Conservation (phyloP, 345 rosid species). For the Eucalyptus marginata region DNA sequence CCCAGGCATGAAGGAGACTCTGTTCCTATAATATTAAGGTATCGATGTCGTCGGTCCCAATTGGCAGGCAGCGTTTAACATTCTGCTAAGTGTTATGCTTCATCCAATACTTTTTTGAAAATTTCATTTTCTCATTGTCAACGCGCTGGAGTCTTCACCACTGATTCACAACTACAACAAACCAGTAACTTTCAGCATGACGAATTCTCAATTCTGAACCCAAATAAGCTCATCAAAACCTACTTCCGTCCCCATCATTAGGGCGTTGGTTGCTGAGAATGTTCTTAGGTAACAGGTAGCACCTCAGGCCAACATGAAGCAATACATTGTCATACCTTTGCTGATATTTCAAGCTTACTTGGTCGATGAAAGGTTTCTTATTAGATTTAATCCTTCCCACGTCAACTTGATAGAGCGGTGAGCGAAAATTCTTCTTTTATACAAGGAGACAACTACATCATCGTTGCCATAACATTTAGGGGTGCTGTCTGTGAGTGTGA, state of each 20-base stretch:
- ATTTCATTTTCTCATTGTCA: neutral
- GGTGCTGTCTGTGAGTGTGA: neutral
- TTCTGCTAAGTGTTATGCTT: neutral
- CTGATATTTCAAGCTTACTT: neutral
- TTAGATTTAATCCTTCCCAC: neutral
- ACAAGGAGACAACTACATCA: neutral
- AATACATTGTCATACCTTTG: neutral
- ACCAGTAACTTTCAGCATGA: neutral
- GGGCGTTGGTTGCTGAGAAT: fast-evolving
- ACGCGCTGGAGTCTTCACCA: neutral
- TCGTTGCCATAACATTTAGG: fast-evolving
- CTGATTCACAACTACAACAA: neutral
- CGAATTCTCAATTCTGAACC: neutral
- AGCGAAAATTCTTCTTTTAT: neutral
- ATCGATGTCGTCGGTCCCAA: neutral
- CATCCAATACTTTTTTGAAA: neutral
- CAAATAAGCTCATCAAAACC: neutral
- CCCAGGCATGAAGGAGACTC: neutral
- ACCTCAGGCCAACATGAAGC: neutral
- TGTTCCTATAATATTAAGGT: neutral
- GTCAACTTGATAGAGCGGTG: neutral
- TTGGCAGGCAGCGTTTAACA: fast-evolving
- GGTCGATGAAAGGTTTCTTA: neutral
- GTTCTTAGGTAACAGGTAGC: neutral
- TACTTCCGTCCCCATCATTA: neutral